These are phyloP conservation scores for Hansenula lynferdii DNA, from an alignment of 1,139 yeast genomes.

Conservation along the genomic window DNA sequence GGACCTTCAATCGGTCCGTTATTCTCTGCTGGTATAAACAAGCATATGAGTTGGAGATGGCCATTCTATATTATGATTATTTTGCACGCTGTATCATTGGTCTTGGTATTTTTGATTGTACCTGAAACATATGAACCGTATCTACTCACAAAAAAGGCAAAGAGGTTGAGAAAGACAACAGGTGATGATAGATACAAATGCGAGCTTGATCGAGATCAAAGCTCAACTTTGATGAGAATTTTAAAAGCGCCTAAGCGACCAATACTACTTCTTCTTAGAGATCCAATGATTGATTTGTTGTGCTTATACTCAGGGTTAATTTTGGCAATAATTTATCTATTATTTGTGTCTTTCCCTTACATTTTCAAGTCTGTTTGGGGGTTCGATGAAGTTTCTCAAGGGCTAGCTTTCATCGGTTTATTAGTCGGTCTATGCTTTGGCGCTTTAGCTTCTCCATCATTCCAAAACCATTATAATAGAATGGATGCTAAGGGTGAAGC, in stretches of 20 bases:
- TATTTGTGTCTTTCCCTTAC: slow-evolving; percentile 60
- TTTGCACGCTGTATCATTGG: slow-evolving; percentile 57
- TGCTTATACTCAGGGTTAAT: slow-evolving; percentile 60
- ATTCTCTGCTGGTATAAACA: slow-evolving; percentile 58
- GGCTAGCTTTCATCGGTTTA: slow-evolving; percentile 50
- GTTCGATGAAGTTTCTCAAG: slow-evolving; percentile 46
- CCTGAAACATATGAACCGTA: slow-evolving; percentile 77
- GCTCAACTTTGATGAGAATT: slow-evolving; percentile 33
- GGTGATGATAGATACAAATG: slow-evolving; percentile 50
- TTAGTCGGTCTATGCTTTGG: slow-evolving; percentile 42
- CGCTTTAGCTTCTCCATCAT: slow-evolving; percentile 25
- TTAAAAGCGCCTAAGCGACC: slow-evolving; percentile 47
- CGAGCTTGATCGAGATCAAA: slow-evolving; percentile 40
- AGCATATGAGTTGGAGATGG: slow-evolving; percentile 51
- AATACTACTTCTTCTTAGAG: slow-evolving; percentile 42
- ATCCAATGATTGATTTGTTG: slow-evolving; percentile 57
- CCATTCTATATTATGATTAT: slow-evolving; percentile 60
- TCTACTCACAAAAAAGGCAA: slow-evolving; percentile 53
- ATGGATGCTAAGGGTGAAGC: slow-evolving; percentile 31
- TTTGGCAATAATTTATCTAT: slow-evolving; percentile 55
- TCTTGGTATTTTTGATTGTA: slow-evolving; percentile 38
- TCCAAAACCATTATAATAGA: slow-evolving; percentile 28
- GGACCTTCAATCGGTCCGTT: slow-evolving; percentile 76
- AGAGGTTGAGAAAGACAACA: slow-evolving; percentile 50
- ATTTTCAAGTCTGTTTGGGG: slow-evolving; percentile 43